phyloP scores from a whole-genome alignment of 2,329 filamentous ascomycete species.

The Hymenoscyphus scutula region DNA sequence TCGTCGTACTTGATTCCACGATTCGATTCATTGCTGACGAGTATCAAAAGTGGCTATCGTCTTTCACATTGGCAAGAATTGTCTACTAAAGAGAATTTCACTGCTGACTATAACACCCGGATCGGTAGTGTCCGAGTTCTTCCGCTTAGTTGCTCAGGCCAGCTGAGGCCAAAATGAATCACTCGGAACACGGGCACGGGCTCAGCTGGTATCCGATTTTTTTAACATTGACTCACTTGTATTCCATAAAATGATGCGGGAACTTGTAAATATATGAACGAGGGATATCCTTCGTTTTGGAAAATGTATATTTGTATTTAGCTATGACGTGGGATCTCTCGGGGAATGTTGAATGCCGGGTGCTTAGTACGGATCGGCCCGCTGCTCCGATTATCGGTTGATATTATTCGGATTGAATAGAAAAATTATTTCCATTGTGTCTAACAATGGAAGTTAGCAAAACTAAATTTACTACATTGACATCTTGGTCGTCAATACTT shows the following conservation, averaged over 20 bases:
- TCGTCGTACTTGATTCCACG: background rate
- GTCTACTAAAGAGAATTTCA: background rate
- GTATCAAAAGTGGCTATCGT: background rate
- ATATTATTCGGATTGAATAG: background rate
- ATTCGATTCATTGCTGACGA: slow-evolving; percentile 3
- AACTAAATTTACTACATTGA: no score
- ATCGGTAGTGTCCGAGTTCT: background rate
- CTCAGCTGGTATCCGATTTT: background rate
- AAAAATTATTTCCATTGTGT: no score
- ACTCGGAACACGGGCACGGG: background rate
- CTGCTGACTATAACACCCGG: background rate
- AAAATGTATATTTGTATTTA: background rate
- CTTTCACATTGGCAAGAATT: background rate
- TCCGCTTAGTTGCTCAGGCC: background rate
- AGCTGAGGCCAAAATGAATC: background rate
- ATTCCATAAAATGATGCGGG: background rate
- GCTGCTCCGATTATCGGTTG: background rate
- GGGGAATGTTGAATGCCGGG: background rate
- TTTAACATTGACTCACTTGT: background rate
- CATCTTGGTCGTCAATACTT: no score
- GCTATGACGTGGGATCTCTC: background rate
- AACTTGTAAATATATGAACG: background rate
- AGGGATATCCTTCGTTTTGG: background rate
- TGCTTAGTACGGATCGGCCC: background rate
- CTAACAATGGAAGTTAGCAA: no score